Evolutionary conservation across 352 stramenopile genomes (phyloP), one percentile per base, ranked within the genome.

Genomic region (Aphanomyces stellatus): DNA sequence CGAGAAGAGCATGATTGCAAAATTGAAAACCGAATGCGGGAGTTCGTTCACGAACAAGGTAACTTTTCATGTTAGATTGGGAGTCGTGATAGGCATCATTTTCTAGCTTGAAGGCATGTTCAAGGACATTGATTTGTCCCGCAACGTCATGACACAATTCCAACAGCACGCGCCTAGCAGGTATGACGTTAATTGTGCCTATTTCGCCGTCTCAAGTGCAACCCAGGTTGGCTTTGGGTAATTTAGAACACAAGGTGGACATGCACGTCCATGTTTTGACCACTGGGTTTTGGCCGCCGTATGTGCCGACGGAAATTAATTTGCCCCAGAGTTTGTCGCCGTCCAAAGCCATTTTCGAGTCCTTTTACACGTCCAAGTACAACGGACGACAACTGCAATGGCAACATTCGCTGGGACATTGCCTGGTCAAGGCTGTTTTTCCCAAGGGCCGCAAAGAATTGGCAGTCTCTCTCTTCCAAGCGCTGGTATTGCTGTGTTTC

Each of bases 1-100:
- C 37, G 97, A 99, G 78, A 95, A 95, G 31, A 83, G 91, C 22
- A 98, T 99, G 87, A 83, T 99, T 34, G 90, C 88, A 4, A 98
- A 99, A 72, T 77, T 99, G 24, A 99, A 99, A 81, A 93, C 93
- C 4, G 97, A 99, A 72, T 99, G 97, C 69, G 97, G 97, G 19
- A 89, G 86, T 51, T 95, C 85, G 4, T 99, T 98, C 76, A 99
- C 96, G 13, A 97, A 92, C 71, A 99, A 99, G 77, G 84, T 90
- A 73, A 28, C n/a, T n/a, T n/a, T n/a, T n/a, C n/a, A n/a, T 43
- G 41, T 27, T 19, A 53, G 11, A 37, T n/a, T 56, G 28, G 28
- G 48, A 8, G 41, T 51, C 0, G 3, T 57, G 7, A 42, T 41
- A 30, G 24, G 46, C 37, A 24, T 6, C 61, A 15, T 17, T n/a